Evolutionary conservation across 306 rosid species (phyloP).

Genomic region (Astragalus membranaceus): DNA sequence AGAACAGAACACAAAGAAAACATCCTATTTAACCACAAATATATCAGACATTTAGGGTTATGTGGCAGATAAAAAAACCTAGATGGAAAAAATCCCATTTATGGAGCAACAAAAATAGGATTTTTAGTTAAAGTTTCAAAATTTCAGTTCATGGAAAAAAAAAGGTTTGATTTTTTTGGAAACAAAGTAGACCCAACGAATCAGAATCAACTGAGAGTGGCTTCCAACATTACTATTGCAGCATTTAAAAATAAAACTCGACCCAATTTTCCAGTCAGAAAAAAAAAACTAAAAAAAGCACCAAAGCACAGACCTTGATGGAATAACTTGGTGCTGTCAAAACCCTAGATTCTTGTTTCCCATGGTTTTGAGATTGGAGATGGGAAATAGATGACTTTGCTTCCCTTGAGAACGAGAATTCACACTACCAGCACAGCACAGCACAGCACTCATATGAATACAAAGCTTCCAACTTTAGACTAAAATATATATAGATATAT

Average conservation of each 20-base stretch:
- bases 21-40: slow-evolving; percentile 16
- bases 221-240: slow-evolving; percentile 11
- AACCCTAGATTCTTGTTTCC: slow-evolving; percentile 83
- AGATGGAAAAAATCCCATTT: slow-evolving; percentile 39
- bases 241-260: slow-evolving; percentile 23
- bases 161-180: slow-evolving; percentile 2
- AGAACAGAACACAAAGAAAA: slow-evolving; percentile 15
- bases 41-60: slow-evolving; percentile 32
- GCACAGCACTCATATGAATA: slow-evolving; percentile 40
- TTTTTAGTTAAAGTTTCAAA: slow-evolving; percentile 19
- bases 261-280: slow-evolving; percentile 22
- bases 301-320: slow-evolving; percentile 61
- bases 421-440: slow-evolving; percentile 48
- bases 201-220: slow-evolving; percentile 28
- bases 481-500: slow-evolving; percentile 9
- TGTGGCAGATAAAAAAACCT: slow-evolving; percentile 28
- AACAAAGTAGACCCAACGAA: slow-evolving; percentile 23
- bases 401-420: slow-evolving; percentile 68
- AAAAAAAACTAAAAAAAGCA: slow-evolving; percentile 11
- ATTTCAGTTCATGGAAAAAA: slow-evolving; percentile 2
- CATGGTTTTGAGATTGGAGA: slow-evolving; percentile 58
- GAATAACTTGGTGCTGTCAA: slow-evolving; percentile 49
- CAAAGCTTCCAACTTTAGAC: slow-evolving; percentile 55
- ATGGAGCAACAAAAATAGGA: slow-evolving; percentile 21
- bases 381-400: slow-evolving; percentile 64